These are phyloP conservation scores for Stenogyne calaminthoides DNA, from an alignment of 305 asterid genomes.

Conservation along the genomic window DNA sequence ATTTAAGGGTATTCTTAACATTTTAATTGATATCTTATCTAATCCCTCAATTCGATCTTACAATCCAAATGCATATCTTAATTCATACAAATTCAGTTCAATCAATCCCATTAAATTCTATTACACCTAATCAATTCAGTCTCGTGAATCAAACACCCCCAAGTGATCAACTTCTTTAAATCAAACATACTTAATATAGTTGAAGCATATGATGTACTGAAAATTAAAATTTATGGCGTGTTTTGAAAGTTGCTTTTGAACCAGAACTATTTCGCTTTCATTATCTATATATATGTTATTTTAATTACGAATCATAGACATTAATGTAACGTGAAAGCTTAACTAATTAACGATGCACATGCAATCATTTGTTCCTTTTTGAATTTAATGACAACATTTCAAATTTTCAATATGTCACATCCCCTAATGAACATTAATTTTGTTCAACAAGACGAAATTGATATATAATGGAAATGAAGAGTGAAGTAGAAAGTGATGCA, in stretches of 20 bases:
- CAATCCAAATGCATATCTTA: no score
- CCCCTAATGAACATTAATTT: not conserved
- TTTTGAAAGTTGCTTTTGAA: constrained; percentile 11
- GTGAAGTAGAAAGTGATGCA: not conserved
- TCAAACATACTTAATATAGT: no score
- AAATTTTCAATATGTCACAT: not conserved
- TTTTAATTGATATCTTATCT: no score
- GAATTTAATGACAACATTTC: not conserved
- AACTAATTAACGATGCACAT: not conserved
- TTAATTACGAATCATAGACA: not conserved
- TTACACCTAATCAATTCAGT: no score
- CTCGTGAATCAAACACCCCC: no score
- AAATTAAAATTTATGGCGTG: not conserved
- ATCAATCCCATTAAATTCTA: no score
- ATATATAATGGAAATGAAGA: not conserved
- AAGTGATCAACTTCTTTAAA: no score
- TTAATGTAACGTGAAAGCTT: not conserved
- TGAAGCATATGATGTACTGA: no score
- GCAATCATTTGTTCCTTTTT: not conserved
- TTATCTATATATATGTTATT: not conserved
- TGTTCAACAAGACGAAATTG: no score
- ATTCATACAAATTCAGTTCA: no score
- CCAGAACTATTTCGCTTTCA: not conserved
- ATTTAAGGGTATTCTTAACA: no score
- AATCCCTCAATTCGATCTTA: no score